Base-by-base conservation (phyloP, 169 alveolate species). In the Cryptosporidium ryanae region DNA sequence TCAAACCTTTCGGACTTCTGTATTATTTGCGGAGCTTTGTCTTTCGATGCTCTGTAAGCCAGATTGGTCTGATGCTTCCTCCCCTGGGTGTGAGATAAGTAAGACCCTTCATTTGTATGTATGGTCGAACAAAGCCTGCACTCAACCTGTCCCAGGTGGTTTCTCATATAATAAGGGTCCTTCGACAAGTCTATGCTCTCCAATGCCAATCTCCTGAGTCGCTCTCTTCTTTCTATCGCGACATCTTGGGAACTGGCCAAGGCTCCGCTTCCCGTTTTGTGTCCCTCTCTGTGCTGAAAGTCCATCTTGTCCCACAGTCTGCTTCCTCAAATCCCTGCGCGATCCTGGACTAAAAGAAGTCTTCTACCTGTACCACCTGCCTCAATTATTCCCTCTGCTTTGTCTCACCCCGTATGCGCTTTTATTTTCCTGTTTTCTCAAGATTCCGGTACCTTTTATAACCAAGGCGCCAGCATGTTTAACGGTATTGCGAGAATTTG, bases 41-140 rank as follows among this genome's bases (percentile, higher is more conserved):
- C 99, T 87, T 96, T 97, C 25, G 96, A 93, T 50, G 97, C 96
- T 65, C 99, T 95, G 82, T 99, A 93, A 25, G 97, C 97, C 49
- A 98, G 95, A 91, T 97, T 97, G 61, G 98, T 94, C 91, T 97
- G 97, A 87, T 97, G 99, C 82, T 96, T 97, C 84, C 97, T 96
- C 15, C 99, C 99, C 92, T 97, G 99, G 32, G 99, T 98, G 84
- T 98, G 99, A 4, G 99, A 97, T 61, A 98, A 91, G 92, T 98
- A 98, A 15, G 98, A 93, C 17, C 98, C 98, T 90, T 98, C 99
- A 89, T 98, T 96, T 38, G 98, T 96, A 92, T 98, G 99, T 43
- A 97, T 92, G 17, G 99, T 98, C 49, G 97, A 94, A 90, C 99
- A 98, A 52, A 98, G 94, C 65, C 98, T 95, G 83, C 98, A 94